Conservation (phyloP, 169 alveolate genomes). For the Cryptosporidium felis region DNA sequence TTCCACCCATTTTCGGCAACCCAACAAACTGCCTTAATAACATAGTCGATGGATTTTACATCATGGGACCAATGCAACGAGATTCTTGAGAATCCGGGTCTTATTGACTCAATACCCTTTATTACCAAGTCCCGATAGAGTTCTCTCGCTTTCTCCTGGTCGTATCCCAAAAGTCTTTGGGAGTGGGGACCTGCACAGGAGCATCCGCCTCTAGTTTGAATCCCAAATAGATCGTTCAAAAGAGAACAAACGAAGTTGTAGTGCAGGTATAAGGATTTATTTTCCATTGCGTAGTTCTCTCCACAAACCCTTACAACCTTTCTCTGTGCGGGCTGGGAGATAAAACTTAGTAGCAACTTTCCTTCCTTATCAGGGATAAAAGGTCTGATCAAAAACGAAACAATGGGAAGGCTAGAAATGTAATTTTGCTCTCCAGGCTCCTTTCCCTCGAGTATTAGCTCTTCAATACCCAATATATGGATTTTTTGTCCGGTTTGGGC, state of each 20-base stretch:
- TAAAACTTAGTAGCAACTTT: background rate
- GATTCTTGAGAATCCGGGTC: slow-evolving; percentile 92
- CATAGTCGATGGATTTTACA: slow-evolving; percentile 79
- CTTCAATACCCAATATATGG: slow-evolving; percentile 65
- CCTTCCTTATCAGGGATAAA: background rate
- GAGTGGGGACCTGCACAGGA: slow-evolving; percentile 94
- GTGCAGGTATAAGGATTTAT: slow-evolving; percentile 81
- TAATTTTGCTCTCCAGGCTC: background rate
- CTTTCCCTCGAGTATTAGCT: background rate
- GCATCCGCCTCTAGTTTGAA: slow-evolving; percentile 93
- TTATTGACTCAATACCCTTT: slow-evolving; percentile 87
- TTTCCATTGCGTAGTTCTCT: background rate
- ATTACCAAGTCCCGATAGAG: slow-evolving; percentile 79
- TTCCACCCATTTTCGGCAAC: slow-evolving; percentile 91
- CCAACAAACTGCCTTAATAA: slow-evolving; percentile 82
- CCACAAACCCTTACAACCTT: background rate
- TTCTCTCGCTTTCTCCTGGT: slow-evolving; percentile 76
- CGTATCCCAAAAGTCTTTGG: slow-evolving; percentile 83
- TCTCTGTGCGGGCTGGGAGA: background rate
- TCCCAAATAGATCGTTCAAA: slow-evolving; percentile 92
- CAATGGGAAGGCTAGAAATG: slow-evolving; percentile 46
- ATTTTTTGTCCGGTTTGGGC: background rate
- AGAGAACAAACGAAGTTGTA: slow-evolving; percentile 89
- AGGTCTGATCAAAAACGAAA: slow-evolving; percentile 72
- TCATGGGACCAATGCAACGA: slow-evolving; percentile 87